Conservation (phyloP, 768 basidiomycete genomes). For the Tephrocybe sp. region DNA sequence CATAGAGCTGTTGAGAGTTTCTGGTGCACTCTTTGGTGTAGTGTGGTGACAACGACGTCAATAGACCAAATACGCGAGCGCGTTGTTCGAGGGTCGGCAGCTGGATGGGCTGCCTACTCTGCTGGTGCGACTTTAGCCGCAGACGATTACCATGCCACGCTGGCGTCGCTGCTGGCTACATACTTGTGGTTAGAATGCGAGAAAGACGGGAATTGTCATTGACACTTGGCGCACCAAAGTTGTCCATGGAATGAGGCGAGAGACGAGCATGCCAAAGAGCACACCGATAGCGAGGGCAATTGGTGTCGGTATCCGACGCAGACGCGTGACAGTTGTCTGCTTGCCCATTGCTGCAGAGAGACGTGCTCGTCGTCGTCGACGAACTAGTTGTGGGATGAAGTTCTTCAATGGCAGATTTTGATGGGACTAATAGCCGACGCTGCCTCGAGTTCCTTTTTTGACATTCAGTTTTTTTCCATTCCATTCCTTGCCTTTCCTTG, state of each 20-base stretch:
- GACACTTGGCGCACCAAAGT: slow-evolving; percentile 24
- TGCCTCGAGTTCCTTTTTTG: too few relatives aligned
- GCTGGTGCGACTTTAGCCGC: slow-evolving; percentile 47
- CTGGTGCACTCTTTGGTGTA: slow-evolving; percentile 93
- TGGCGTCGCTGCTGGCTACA: slow-evolving; percentile 30
- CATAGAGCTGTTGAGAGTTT: slow-evolving; percentile 79
- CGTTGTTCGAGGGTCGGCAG: slow-evolving; percentile 85
- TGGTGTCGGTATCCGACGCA: slow-evolving; percentile 51
- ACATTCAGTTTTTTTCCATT: slow-evolving; percentile 19
- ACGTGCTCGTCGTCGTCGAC: neutral
- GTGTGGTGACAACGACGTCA: slow-evolving; percentile 85
- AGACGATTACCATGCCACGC: slow-evolving; percentile 56
- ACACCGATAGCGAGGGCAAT: slow-evolving; percentile 60
- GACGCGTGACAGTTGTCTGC: slow-evolving; percentile 20
- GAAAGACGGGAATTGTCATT: neutral
- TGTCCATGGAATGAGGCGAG: slow-evolving; percentile 48
- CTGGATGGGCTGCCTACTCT: slow-evolving; percentile 60
- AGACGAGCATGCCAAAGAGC: slow-evolving; percentile 56
- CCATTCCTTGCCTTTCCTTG: slow-evolving; percentile 20
- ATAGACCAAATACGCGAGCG: slow-evolving; percentile 77
- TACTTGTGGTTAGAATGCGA: slow-evolving; percentile 8
- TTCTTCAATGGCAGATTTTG: neutral
- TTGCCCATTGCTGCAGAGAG: slow-evolving; percentile 7
- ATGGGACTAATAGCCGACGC: neutral
- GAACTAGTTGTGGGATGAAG: too few relatives aligned